Evolutionary conservation across 164 flowering plant species (phyloP).

Genomic region (Umbellularia californica): DNA sequence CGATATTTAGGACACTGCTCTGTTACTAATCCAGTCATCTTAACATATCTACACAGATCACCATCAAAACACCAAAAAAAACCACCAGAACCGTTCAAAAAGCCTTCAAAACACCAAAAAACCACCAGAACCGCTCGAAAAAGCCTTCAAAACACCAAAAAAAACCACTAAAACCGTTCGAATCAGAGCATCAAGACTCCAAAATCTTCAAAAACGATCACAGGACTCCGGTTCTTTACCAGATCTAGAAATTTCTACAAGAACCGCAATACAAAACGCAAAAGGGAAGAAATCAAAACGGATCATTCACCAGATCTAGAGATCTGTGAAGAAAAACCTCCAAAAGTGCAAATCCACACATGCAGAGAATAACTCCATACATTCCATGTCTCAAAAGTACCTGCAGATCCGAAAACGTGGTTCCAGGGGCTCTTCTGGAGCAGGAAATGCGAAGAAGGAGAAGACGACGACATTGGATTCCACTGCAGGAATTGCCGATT

Average conservation of each 20-base stretch:
- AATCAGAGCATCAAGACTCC: too few relatives aligned
- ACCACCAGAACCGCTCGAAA: neutral
- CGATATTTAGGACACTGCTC: too few relatives aligned
- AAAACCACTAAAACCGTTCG: neutral
- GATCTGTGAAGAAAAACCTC: neutral
- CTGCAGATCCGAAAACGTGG: conserved; percentile 5
- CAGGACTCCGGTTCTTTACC: neutral
- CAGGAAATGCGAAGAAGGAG: conserved; percentile 2
- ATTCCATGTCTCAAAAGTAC: neutral
- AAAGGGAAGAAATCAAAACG: neutral
- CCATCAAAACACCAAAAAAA: neutral
- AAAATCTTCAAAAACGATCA: neutral
- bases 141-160: neutral
- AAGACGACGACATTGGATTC: conserved; percentile 4
- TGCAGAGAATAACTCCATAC: neutral
- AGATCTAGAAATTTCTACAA: neutral
- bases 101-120: neutral
- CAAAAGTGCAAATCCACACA: neutral
- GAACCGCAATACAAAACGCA: neutral
- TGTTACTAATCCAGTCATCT: too few relatives aligned
- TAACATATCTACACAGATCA: too few relatives aligned
- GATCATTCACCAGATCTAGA: conserved; percentile 1
- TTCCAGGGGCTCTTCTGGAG: neutral
- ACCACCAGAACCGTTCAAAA: neutral
- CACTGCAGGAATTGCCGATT: conserved; percentile 1